Conservation (phyloP, 164 flowering plant genomes). For the Stephania cephalantha region DNA sequence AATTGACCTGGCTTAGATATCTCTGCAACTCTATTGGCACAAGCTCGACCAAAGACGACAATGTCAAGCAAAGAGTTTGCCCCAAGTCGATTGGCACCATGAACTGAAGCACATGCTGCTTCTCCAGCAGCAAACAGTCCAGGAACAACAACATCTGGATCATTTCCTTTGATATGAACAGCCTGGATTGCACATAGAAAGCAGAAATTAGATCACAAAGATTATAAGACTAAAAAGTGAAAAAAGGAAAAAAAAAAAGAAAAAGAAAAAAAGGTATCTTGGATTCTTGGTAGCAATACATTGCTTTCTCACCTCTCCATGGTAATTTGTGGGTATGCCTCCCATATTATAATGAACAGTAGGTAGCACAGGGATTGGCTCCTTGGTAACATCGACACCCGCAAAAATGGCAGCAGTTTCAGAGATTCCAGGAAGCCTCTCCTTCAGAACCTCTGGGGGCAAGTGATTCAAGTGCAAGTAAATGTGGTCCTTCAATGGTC, state of each 20-base stretch:
- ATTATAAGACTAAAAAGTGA: no score
- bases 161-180: slow-evolving; percentile 60
- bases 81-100: slow-evolving; percentile 98
- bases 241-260: no score
- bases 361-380: slow-evolving; percentile 96
- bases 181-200: slow-evolving; percentile 39
- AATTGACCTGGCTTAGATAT: slow-evolving; percentile 70
- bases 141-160: slow-evolving; percentile 89
- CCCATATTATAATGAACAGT: slow-evolving; percentile 99
- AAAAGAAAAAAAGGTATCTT: not conserved
- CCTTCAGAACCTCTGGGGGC: slow-evolving; percentile 98
- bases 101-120: slow-evolving; percentile 99
- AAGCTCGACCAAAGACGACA: slow-evolving; percentile 98
- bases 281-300: not conserved
- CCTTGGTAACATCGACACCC: slow-evolving; percentile 98
- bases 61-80: slow-evolving; percentile 99
- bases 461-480: slow-evolving; percentile 89
- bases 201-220: not conserved
- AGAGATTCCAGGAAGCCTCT: slow-evolving; percentile 98
- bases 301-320: slow-evolving; percentile 70
- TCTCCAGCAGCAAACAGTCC: slow-evolving; percentile 99
- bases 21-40: slow-evolving; percentile 95
- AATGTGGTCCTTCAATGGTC: slow-evolving; percentile 33
- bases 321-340: slow-evolving; percentile 92
- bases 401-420: slow-evolving; percentile 99